Percentiles rank a stretch among this genome's conserved stretches.
Conservation (phyloP, 768 basidiomycete species). For the Tricholoma saponaceum region DNA sequence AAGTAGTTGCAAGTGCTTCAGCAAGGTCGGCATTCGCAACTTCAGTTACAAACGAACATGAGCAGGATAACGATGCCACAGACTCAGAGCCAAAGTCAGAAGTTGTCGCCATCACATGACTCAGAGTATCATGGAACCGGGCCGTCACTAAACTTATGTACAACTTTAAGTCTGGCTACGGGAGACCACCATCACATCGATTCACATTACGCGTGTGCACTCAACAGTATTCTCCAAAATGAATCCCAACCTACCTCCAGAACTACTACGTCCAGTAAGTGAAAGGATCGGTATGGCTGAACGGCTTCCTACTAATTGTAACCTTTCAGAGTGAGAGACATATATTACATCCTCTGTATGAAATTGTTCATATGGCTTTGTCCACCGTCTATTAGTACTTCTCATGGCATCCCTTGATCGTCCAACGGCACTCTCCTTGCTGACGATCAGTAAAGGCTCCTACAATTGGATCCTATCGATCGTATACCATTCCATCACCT, state of each 20-base stretch:
- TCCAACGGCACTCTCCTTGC: slow-evolving; percentile 1
- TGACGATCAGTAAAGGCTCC: slow-evolving; percentile 7
- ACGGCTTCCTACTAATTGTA: background rate
- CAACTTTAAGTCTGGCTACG: no score
- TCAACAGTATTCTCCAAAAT: background rate
- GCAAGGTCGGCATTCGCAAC: no score
- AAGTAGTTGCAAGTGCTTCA: no score
- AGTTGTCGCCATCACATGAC: no score
- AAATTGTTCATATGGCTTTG: background rate
- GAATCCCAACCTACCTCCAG: slow-evolving; percentile 3
- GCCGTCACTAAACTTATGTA: no score
- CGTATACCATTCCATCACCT: slow-evolving; percentile 20
- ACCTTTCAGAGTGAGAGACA: background rate
- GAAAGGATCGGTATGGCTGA: background rate
- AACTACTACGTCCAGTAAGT: slow-evolving; percentile 8
- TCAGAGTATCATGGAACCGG: no score
- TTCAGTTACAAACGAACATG: no score
- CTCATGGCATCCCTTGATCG: slow-evolving; percentile 10
- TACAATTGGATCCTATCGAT: slow-evolving; percentile 17
- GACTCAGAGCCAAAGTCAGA: no score
- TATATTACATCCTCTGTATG: background rate
- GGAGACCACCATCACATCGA: no score
- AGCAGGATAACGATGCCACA: no score
- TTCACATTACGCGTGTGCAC: no score
- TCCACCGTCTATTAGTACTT: slow-evolving; percentile 12